These are phyloP conservation scores for Hyphodiscus hymeniophilus DNA, from an alignment of 495 filamentous ascomycete species.

Conservation along the genomic window DNA sequence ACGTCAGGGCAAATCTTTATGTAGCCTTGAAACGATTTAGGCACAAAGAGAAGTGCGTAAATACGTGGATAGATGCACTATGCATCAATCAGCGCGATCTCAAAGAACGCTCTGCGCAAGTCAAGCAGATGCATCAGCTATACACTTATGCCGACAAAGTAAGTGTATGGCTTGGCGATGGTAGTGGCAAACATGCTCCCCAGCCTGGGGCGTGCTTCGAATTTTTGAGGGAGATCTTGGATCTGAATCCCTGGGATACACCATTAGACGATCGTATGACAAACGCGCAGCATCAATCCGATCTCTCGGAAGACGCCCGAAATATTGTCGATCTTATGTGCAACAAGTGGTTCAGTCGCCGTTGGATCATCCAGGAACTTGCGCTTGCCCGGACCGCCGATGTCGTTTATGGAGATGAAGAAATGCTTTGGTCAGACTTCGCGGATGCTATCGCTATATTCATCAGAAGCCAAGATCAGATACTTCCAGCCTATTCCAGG, in stretches of 20 bases:
- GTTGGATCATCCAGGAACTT: slow-evolving; percentile 34
- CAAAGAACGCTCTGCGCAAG: slow-evolving; percentile 2
- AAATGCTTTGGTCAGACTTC: slow-evolving; percentile 25
- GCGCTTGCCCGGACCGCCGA: slow-evolving; percentile 25
- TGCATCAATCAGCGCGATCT: slow-evolving; percentile 4
- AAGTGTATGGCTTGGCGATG: slow-evolving; percentile 11
- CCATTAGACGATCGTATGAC: background rate
- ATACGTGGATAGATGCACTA: slow-evolving; percentile 34
- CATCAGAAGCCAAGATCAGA: slow-evolving; percentile 3
- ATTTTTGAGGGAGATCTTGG: slow-evolving; percentile 3
- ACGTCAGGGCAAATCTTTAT: slow-evolving; percentile 1
- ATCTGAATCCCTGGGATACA: background rate
- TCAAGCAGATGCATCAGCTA: slow-evolving; percentile 3
- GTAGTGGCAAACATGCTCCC: background rate
- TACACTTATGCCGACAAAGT: slow-evolving; percentile 12
- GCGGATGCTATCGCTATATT: slow-evolving; percentile 21
- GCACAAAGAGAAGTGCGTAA: slow-evolving; percentile 33
- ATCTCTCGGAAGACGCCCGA: too few relatives aligned
- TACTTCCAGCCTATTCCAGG: background rate
- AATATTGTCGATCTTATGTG: slow-evolving; percentile 27
- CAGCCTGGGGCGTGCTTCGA: background rate
- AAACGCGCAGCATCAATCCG: slow-evolving; percentile 20
- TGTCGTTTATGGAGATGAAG: slow-evolving; percentile 23
- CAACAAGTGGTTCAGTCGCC: slow-evolving; percentile 27
- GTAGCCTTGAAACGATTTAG: slow-evolving; percentile 8